Evolutionary conservation across 106 monocot genomes (phyloP), one percentile per base, ranked within the genome.

Genomic region (Dactylorhiza incarnata): DNA sequence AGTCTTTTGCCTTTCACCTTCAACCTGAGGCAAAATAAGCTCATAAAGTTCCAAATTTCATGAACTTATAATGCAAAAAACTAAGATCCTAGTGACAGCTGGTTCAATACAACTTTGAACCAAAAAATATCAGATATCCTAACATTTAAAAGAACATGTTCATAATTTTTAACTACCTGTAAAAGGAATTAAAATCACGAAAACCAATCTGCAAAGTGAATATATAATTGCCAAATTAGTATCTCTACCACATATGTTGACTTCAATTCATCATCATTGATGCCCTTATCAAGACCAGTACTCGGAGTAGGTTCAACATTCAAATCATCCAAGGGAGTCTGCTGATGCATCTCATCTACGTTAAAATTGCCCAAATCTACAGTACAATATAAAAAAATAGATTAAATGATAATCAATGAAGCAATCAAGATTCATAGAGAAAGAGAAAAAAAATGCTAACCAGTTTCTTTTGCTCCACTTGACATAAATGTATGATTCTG

Each of bases 231-330:
- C 8, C 6, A 59, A 20, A 19, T 22, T 59, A 22, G 22, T 22
- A 20, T 65, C 45, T 12, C 63, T 88, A 99, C 97, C 85, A 55
- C 51, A 24, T 79, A 88, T 43, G 89, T 48, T 45, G 85, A 74
- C 78, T 91, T 89, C 75, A 82, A 48, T 75, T 91, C 91, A 78
- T 94, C 97, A 71, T 97, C 91, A 22, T 45, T 84, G 12, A 68
- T 81, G 53, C 74, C 79, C 75, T 87, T 94, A 68, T 82, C 84
- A n/a, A 82, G 44, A 73, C 73, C 80, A 76, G 86, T 78, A 86
- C 72, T 83, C 17, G 77, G 19, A 61, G 72, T 68, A 78, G 84
- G 48, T 66, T 94, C 91, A 23, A 44, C 77, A 78, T 75, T 89
- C 50, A 86, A 54, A 76, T 91, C 94, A 62, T 99, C 97, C 46